A percentile compares a stretch with the other conserved stretches of the same genome.
Evolutionary conservation across 441 rosid species (phyloP).

Genomic region (Pelargonium hybrid): DNA sequence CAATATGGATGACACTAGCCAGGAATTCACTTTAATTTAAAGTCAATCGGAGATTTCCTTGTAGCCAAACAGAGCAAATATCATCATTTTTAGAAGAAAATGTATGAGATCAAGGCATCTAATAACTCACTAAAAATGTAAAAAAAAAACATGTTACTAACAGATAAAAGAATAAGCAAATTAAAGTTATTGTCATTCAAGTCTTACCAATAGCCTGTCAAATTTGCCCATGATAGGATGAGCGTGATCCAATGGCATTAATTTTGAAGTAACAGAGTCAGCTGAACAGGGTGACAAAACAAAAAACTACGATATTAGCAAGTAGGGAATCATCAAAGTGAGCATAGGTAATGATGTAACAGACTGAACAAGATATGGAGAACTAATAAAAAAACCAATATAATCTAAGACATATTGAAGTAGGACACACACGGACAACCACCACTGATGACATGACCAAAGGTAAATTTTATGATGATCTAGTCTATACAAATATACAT

Average conservation of each 20-base stretch:
- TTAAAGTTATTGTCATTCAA: constrained; percentile 9
- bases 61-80: not conserved
- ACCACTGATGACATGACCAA: no score
- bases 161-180: not conserved
- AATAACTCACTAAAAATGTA: not conserved
- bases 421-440: no score
- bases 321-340: not conserved
- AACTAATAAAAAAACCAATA: no score
- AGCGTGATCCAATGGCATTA: constrained; percentile 36
- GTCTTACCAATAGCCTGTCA: constrained; percentile 69
- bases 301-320: constrained; percentile 18
- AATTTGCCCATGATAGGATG: constrained; percentile 49
- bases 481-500: not conserved
- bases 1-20: constrained; percentile 12
- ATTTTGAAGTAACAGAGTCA: constrained; percentile 27
- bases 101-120: constrained; percentile 5
- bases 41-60: not conserved
- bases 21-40: not conserved
- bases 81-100: not conserved
- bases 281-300: constrained; percentile 28
- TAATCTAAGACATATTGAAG: no score
- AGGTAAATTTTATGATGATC: no score
- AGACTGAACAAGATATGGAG: constrained; percentile 8
- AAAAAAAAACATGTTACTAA: not conserved
- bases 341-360: not conserved